These are phyloP conservation scores for Venturiaceae sp. DNA, from an alignment of 2,329 filamentous ascomycete genomes.

Conservation along the genomic window DNA sequence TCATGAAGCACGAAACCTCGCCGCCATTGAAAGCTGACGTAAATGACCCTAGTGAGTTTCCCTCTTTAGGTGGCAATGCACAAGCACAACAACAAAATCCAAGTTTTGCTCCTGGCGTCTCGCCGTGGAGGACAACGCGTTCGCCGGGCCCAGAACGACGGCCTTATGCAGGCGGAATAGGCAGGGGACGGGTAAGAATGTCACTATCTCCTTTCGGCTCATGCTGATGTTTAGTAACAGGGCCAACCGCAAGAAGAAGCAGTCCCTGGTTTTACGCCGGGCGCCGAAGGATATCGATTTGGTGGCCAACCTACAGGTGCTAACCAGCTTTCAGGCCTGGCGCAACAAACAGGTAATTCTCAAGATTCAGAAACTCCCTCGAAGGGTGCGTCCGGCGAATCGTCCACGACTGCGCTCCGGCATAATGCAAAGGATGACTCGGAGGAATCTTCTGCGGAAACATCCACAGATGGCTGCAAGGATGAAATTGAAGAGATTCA, in stretches of 20 bases:
- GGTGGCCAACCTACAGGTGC: slow-evolving; percentile 45
- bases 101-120: slow-evolving; percentile 9
- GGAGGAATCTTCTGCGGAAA: no score
- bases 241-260: slow-evolving; percentile 28
- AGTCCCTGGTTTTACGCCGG: slow-evolving; percentile 41
- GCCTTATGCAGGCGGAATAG: slow-evolving; percentile 12
- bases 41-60: slow-evolving; percentile 43
- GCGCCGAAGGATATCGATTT: slow-evolving; percentile 46
- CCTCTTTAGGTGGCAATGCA: slow-evolving; percentile 47
- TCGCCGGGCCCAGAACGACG: slow-evolving; percentile 41
- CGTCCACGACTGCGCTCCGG: no score
- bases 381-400: no score
- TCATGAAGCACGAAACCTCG: background rate
- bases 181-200: background rate
- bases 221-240: slow-evolving; percentile 14
- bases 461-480: no score
- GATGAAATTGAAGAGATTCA: no score
- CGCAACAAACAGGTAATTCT: slow-evolving; percentile 42
- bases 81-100: slow-evolving; percentile 36
- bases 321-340: slow-evolving; percentile 32
- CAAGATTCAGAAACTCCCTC: slow-evolving; percentile 30
- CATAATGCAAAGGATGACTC: no score
- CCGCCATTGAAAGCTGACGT: background rate
- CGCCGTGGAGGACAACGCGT: slow-evolving; percentile 20
- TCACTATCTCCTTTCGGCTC: slow-evolving; percentile 3